A percentile compares a stretch with the other conserved stretches of the same genome.
Evolutionary conservation across 2,329 filamentous ascomycete genomes (phyloP).

Genomic region (Orbilia blumenaviensis): DNA sequence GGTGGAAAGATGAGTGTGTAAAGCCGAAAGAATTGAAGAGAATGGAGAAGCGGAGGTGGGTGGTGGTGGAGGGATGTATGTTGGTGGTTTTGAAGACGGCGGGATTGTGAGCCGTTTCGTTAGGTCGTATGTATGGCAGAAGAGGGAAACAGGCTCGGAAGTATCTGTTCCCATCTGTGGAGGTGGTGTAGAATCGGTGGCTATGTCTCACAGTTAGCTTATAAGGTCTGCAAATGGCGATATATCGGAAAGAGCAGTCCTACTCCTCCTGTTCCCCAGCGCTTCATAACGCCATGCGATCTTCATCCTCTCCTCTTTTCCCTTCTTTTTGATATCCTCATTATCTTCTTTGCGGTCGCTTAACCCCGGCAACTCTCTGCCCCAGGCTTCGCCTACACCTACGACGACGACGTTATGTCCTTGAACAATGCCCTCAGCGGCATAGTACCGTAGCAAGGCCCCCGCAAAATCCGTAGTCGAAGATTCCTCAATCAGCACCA

Average conservation of each 20-base stretch:
- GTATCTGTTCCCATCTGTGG: constrained; percentile 5
- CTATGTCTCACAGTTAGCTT: not conserved
- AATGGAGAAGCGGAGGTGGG: constrained; percentile 65
- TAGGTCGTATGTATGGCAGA: constrained; percentile 79
- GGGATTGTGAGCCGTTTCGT: constrained; percentile 71
- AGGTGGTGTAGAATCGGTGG: constrained; percentile 6
- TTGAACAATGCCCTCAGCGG: constrained; percentile 90
- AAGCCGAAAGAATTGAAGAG: constrained; percentile 69
- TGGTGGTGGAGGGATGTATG: constrained; percentile 64
- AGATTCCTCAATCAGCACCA: constrained; percentile 79
- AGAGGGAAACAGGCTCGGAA: constrained; percentile 59
- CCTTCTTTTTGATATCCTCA: constrained; percentile 59
- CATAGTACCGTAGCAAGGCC: constrained; percentile 84
- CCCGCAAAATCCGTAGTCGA: constrained; percentile 95
- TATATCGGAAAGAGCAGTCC: constrained; percentile 58
- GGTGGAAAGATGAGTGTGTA: constrained; percentile 68
- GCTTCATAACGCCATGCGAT: constrained; percentile 98
- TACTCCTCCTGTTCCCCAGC: constrained; percentile 70
- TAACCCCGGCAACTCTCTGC: constrained; percentile 76
- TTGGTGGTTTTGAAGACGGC: constrained; percentile 64
- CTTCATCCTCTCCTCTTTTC: constrained; percentile 81
- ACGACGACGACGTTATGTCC: constrained; percentile 88
- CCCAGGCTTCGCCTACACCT: constrained; percentile 81
- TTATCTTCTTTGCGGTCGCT: constrained; percentile 62
- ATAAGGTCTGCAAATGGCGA: not conserved